Conservation (phyloP, 2,329 filamentous ascomycete genomes). For the Sclerotinia glacialis region DNA sequence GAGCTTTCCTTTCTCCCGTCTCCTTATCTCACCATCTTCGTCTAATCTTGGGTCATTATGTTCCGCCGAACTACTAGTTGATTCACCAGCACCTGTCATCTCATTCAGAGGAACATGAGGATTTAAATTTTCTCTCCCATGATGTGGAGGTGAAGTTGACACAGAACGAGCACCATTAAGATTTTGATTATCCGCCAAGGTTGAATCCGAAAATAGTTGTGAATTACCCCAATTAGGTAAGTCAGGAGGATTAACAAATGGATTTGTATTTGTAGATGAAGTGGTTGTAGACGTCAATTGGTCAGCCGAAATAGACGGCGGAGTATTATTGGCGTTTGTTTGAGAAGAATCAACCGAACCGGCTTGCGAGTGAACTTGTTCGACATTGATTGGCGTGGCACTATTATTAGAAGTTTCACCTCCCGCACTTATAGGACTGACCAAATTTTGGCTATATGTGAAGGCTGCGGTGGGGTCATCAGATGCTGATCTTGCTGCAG, state of each 20-base stretch:
- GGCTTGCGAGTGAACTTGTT: conserved; percentile 30
- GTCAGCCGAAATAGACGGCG: conserved; percentile 30
- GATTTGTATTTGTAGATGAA: conserved; percentile 27
- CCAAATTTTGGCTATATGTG: conserved; percentile 30
- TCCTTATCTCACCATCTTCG: conserved; percentile 26
- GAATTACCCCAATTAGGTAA: conserved; percentile 23
- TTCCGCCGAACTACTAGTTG: conserved; percentile 19
- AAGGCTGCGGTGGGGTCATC: conserved; percentile 30
- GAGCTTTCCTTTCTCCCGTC: conserved; percentile 44
- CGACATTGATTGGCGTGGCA: conserved; percentile 29
- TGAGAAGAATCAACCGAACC: conserved; percentile 34
- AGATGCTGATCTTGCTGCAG: conserved; percentile 29
- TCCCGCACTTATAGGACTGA: conserved; percentile 31
- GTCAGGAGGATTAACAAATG: conserved; percentile 14
- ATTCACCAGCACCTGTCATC: conserved; percentile 4
- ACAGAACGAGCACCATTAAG: conserved; percentile 4
- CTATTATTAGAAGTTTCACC: conserved; percentile 12
- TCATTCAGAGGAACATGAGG: not conserved
- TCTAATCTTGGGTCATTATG: conserved; percentile 19
- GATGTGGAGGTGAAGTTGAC: conserved; percentile 5
- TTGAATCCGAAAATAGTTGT: conserved; percentile 32
- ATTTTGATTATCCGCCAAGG: conserved; percentile 20
- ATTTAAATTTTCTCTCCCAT: not conserved
- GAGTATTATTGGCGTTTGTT: conserved; percentile 32
- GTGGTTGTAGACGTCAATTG: conserved; percentile 29